These are phyloP conservation scores for Calonectria honghensis DNA, from an alignment of 2,329 filamentous ascomycete species.

Conservation along the genomic window DNA sequence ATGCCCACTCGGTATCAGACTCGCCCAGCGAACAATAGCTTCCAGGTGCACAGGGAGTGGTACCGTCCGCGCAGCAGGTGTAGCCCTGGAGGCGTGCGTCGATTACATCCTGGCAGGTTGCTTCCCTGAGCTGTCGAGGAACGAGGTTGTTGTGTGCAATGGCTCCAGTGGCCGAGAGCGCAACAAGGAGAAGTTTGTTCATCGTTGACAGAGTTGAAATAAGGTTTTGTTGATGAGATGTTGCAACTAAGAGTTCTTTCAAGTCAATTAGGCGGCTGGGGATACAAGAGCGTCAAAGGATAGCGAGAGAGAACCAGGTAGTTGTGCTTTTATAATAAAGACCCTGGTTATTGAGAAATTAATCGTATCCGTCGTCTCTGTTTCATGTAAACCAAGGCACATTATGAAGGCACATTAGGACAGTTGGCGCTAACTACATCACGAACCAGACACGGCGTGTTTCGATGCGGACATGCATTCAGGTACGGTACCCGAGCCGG, in stretches of 20 bases:
- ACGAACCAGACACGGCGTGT: neutral
- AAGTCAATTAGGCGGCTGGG: neutral
- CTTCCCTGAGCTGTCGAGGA: neutral
- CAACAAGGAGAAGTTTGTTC: constrained; percentile 12
- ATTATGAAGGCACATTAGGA: too few species aligned
- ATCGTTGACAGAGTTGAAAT: neutral
- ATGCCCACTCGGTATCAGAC: neutral
- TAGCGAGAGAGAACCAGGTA: neutral
- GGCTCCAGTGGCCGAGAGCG: neutral
- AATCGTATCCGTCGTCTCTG: neutral
- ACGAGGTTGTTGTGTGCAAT: constrained; percentile 7
- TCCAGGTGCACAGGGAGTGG: neutral
- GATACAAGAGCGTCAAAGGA: neutral
- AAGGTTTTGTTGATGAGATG: neutral
- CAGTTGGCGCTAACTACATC: neutral
- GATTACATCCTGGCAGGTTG: constrained; percentile 13
- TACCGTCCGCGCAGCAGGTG: neutral
- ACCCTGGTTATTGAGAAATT: neutral
- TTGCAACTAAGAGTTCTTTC: neutral
- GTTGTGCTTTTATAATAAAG: neutral
- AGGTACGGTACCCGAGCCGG: constrained; percentile 10
- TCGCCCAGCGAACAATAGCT: constrained; percentile 14
- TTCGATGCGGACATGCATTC: neutral
- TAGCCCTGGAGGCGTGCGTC: neutral
- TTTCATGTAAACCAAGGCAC: neutral